Evolutionary conservation across 139 green algal species (phyloP), one percentile per base, ranked within the genome.

Genomic region (Marvania coccoides): DNA sequence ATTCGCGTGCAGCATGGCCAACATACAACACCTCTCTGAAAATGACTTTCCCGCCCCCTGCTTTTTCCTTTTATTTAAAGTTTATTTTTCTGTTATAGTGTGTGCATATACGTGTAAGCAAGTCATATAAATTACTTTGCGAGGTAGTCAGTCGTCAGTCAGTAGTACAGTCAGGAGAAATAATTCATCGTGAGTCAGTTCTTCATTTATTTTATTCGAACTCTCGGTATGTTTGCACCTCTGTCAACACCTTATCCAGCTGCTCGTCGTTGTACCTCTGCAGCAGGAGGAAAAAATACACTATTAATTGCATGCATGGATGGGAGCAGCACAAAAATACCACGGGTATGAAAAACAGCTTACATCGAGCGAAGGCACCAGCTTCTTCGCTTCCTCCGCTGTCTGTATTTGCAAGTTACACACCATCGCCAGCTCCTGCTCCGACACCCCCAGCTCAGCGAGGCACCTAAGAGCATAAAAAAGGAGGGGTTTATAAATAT

Each of bases 391-490:
- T 33, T 83, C 77, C 4, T 79, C 69, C 6, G 54, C 64, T 12
- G 53, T 82, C 28, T 61, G 47, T 4, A 70, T 56, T 5, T 47
- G 34, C 29, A 83, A 59, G 54, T 71, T 83, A 4, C 58, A 51
- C 35, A 83, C 57, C 19, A 76, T 19, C 0, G 46, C 77, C 47
- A 79, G 37, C 63, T 83, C 77, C 61, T 67, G 42, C 47, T 83
- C 68, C 8, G 73, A 39, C 6, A 83, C n/a, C n/a, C 54, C 35
- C 1, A 35, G 31, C 12, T 58, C 13, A 4, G 36, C 38, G 6
- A 83, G 42, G 5, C 57, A 12, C 38, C 74, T 83, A 61, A 29
- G 64, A n/a, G 3, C 34, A 30, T 37, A 51, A 15, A 48, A 51
- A 39, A 39, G 61, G n/a, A n/a, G n/a, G n/a, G n/a, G n/a, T n/a